Evolutionary conservation across 2,329 filamentous ascomycete genomes (phyloP).

Genomic region (Stagonosporopsis chrysanthemi): DNA sequence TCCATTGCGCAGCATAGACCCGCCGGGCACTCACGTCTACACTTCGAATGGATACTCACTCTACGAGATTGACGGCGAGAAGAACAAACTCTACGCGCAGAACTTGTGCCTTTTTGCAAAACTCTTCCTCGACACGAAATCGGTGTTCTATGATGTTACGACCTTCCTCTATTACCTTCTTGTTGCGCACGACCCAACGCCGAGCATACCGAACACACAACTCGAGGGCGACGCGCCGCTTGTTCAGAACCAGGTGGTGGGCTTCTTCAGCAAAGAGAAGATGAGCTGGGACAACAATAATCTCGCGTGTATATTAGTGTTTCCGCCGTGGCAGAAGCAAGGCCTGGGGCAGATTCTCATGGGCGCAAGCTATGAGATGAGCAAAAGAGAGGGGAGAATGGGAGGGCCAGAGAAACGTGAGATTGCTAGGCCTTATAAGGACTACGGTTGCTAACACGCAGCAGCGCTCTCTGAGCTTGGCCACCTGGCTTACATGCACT

Average conservation of each 20-base stretch:
- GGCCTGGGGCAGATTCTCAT: conserved; percentile 89
- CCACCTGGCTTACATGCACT: conserved; percentile 80
- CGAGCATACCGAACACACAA: conserved; percentile 43
- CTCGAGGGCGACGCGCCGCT: conserved; percentile 23
- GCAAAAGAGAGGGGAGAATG: conserved; percentile 79
- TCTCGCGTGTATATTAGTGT: conserved; percentile 92
- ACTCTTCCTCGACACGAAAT: conserved; percentile 97
- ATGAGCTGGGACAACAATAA: conserved; percentile 99
- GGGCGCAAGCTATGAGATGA: conserved; percentile 92
- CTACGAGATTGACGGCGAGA: conserved; percentile 91
- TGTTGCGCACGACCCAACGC: conserved; percentile 69
- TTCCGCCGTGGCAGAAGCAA: conserved; percentile 93
- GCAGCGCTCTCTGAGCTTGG: conserved; percentile 81
- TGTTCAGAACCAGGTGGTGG: conserved; percentile 69
- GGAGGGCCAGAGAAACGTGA: conserved; percentile 88
- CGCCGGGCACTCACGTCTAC: conserved; percentile 79
- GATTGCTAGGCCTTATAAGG: conserved; percentile 8
- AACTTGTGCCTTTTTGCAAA: conserved; percentile 96
- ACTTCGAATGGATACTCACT: conserved; percentile 81
- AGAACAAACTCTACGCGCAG: conserved; percentile 88
- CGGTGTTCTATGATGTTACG: conserved; percentile 94
- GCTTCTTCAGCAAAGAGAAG: conserved; percentile 99
- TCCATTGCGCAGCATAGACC: conserved; percentile 50
- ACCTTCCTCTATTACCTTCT: conserved; percentile 96
- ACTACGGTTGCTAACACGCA: conserved; percentile 14